These are phyloP conservation scores for Microbotryum violaceum DNA, from an alignment of 1,284 basidiomycete species.

Conservation along the genomic window DNA sequence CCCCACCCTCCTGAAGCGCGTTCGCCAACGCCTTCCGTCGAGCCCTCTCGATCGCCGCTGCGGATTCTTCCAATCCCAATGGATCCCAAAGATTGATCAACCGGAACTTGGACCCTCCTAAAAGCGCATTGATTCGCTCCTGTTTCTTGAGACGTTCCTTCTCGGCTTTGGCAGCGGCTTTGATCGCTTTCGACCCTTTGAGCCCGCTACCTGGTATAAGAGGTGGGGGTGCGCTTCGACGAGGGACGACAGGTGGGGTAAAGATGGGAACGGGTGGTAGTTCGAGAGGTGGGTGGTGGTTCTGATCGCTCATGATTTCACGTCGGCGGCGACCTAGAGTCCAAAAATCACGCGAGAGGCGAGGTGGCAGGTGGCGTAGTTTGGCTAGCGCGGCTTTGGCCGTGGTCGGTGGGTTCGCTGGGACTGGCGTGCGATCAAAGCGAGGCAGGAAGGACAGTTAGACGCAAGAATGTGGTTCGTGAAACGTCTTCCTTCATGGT, in stretches of 20 bases:
- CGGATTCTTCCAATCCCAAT: slow-evolving; percentile 6
- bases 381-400: slow-evolving; percentile 31
- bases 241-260: slow-evolving; percentile 16
- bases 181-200: slow-evolving; percentile 30
- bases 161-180: slow-evolving; percentile 28
- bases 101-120: slow-evolving; percentile 12
- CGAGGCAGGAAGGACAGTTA: no score
- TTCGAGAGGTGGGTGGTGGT: slow-evolving; percentile 10
- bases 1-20: slow-evolving; percentile 11
- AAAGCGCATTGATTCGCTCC: slow-evolving; percentile 17
- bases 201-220: slow-evolving; percentile 26
- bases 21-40: not conserved
- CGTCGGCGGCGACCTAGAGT: slow-evolving; percentile 13
- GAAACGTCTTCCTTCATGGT: no score
- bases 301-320: slow-evolving; percentile 3
- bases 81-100: slow-evolving; percentile 23
- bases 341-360: slow-evolving; percentile 17
- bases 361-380: slow-evolving; percentile 22
- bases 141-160: slow-evolving; percentile 30
- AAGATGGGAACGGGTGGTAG: slow-evolving; percentile 16
- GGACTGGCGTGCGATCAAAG: slow-evolving; percentile 6
- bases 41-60: slow-evolving; percentile 4
- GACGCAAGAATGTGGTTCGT: no score
- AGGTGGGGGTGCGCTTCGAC: slow-evolving; percentile 18
- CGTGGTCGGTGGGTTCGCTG: slow-evolving; percentile 27